These are phyloP conservation scores for Pholiota microspora DNA, from an alignment of 768 basidiomycete species.

Conservation along the genomic window DNA sequence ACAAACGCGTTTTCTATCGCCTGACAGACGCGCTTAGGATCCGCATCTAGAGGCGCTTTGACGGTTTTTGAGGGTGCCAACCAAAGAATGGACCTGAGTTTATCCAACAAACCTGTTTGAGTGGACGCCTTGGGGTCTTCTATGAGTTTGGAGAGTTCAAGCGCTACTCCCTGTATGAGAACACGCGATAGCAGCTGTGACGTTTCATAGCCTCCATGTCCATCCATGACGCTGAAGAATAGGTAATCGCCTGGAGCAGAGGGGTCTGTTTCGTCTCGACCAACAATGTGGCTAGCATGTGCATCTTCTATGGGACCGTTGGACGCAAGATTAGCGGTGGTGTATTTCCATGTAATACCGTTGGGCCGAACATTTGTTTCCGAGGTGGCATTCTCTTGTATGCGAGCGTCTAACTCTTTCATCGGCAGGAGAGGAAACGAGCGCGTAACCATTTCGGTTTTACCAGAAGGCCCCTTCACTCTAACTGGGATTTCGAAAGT, in stretches of 20 bases:
- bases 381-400: constrained; percentile 51
- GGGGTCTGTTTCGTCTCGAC: constrained; percentile 58
- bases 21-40: constrained; percentile 53
- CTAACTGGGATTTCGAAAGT: constrained; percentile 62
- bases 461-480: constrained; percentile 57
- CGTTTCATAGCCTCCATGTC: constrained; percentile 84
- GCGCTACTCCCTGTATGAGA: constrained; percentile 79
- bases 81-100: constrained; percentile 39
- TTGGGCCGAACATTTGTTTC: constrained; percentile 46
- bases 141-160: constrained; percentile 64
- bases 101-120: constrained; percentile 31
- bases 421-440: constrained; percentile 57
- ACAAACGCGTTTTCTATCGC: constrained; percentile 79
- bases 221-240: constrained; percentile 90
- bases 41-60: constrained; percentile 26
- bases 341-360: constrained; percentile 69
- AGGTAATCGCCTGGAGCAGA: constrained; percentile 68
- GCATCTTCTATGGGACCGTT: constrained; percentile 95
- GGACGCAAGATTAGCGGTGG: constrained; percentile 76
- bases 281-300: constrained; percentile 65
- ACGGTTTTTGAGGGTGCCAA: constrained; percentile 25
- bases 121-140: constrained; percentile 30
- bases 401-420: constrained; percentile 51
- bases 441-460: constrained; percentile 49
- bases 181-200: constrained; percentile 80